A percentile compares a stretch with the other conserved stretches of the same genome.
Evolutionary conservation across 441 rosid species (phyloP).

Genomic region (Eruca vesicaria): DNA sequence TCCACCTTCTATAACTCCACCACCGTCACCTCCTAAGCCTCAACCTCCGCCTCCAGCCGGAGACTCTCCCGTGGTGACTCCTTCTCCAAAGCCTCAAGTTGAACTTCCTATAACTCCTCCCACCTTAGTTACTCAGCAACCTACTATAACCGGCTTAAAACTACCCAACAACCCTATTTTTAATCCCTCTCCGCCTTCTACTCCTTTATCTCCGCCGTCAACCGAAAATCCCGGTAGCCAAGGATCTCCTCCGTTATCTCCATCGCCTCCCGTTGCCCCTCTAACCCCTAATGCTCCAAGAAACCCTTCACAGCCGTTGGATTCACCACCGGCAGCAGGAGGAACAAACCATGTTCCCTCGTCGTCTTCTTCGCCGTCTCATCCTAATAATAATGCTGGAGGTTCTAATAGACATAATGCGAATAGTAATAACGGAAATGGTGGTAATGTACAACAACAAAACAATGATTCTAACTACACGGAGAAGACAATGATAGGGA

Average conservation of each 20-base stretch:
- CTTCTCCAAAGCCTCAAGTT: conserved; percentile 32
- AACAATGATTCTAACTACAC: conserved; percentile 13
- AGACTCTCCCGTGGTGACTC: conserved; percentile 21
- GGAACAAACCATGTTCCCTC: conserved; percentile 6
- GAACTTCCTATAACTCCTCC: conserved; percentile 25
- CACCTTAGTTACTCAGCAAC: conserved; percentile 22
- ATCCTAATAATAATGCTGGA: conserved; percentile 4
- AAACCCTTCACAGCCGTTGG: conserved; percentile 19
- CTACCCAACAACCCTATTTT: conserved; percentile 15
- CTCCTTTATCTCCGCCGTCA: conserved; percentile 11
- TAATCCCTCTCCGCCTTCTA: conserved; percentile 30
- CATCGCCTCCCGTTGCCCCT: conserved; percentile 19
- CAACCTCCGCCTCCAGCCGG: conserved; percentile 38
- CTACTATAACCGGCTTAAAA: not conserved
- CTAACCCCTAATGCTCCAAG: conserved; percentile 16
- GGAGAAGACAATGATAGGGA: conserved; percentile 35
- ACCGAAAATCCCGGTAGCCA: not conserved
- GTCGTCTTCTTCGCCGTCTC: not conserved
- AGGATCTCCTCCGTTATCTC: conserved; percentile 26
- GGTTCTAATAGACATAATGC: conserved; percentile 17
- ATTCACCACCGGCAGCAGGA: conserved; percentile 6
- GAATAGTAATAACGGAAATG: conserved; percentile 6
- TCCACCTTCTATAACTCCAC: conserved; percentile 22
- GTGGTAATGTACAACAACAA: conserved; percentile 12
- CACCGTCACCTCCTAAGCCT: conserved; percentile 25